These are phyloP conservation scores for Harringtonia aguacate DNA, from an alignment of 2,329 filamentous ascomycete species.

Conservation along the genomic window DNA sequence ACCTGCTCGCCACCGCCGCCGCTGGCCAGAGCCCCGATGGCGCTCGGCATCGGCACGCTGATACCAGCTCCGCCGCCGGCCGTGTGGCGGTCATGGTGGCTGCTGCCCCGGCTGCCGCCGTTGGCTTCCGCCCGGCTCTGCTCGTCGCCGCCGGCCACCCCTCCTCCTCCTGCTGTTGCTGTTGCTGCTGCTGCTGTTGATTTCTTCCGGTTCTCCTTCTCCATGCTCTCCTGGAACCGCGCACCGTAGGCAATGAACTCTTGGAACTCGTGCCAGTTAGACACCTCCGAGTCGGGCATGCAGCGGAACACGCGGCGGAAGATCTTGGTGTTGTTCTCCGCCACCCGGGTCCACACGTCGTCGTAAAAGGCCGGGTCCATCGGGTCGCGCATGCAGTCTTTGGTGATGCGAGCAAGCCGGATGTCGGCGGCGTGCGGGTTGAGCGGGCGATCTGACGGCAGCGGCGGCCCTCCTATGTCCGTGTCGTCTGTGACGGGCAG, in stretches of 20 bases:
- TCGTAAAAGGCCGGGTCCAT: constrained; percentile 73
- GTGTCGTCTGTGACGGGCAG: constrained; percentile 65
- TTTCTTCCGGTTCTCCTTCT: constrained; percentile 39
- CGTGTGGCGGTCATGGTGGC: constrained; percentile 13
- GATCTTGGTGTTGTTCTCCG: constrained; percentile 90
- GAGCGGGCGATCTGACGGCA: constrained; percentile 38
- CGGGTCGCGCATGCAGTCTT: constrained; percentile 92
- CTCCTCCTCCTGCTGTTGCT: no score
- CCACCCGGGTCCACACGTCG: constrained; percentile 77
- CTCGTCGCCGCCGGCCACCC: constrained; percentile 22
- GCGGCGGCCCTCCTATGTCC: constrained; percentile 61
- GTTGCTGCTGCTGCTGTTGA: neutral
- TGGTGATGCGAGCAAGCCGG: constrained; percentile 60
- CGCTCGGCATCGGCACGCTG: constrained; percentile 28
- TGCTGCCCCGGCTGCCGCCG: constrained; percentile 11
- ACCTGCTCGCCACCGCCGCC: constrained; percentile 22
- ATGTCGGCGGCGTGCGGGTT: constrained; percentile 57
- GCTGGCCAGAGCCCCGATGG: constrained; percentile 17
- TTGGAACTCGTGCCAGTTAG: constrained; percentile 86
- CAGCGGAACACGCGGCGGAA: constrained; percentile 91
- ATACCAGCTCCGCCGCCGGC: constrained; percentile 25
- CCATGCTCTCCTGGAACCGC: constrained; percentile 61
- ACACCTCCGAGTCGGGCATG: constrained; percentile 92
- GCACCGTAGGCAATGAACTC: constrained; percentile 70
- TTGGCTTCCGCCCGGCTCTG: constrained; percentile 20